Conservation (phyloP, 2,329 filamentous ascomycete genomes). For the Claviceps sp. region DNA sequence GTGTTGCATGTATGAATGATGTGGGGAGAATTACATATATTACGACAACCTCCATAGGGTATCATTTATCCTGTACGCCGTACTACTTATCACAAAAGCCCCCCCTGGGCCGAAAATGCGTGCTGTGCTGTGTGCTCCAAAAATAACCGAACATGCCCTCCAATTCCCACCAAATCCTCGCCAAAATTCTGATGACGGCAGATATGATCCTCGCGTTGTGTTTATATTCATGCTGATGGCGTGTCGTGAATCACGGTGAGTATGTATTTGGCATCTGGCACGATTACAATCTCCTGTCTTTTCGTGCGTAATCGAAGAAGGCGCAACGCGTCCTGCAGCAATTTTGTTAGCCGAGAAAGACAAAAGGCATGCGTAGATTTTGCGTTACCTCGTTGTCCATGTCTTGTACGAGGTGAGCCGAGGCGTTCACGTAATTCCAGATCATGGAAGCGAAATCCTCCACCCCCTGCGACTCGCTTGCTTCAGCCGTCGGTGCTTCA, state of each 20-base stretch:
- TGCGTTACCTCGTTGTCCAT: conserved; percentile 52
- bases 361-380: background rate
- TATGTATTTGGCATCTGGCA: conserved; percentile 67
- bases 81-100: background rate
- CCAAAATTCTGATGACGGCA: background rate
- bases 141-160: background rate
- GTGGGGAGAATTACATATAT: background rate
- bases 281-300: conserved; percentile 74
- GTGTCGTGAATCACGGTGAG: conserved; percentile 72
- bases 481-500: conserved; percentile 28
- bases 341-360: conserved; percentile 10
- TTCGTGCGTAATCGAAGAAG: conserved; percentile 66
- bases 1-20: too few relatives aligned
- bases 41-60: conserved; percentile 1
- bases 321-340: conserved; percentile 56
- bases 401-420: conserved; percentile 56
- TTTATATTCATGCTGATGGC: conserved; percentile 42
- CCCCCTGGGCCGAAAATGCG: background rate
- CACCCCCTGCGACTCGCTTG: conserved; percentile 42
- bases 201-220: background rate
- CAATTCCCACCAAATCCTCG: background rate
- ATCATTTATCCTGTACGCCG: conserved; percentile 6
- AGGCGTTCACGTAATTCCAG: conserved; percentile 59
- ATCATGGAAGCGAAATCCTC: conserved; percentile 66
- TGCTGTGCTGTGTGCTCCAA: background rate